Base-by-base conservation (phyloP, 179 eudicot species). In the Dionaea muscipula region DNA sequence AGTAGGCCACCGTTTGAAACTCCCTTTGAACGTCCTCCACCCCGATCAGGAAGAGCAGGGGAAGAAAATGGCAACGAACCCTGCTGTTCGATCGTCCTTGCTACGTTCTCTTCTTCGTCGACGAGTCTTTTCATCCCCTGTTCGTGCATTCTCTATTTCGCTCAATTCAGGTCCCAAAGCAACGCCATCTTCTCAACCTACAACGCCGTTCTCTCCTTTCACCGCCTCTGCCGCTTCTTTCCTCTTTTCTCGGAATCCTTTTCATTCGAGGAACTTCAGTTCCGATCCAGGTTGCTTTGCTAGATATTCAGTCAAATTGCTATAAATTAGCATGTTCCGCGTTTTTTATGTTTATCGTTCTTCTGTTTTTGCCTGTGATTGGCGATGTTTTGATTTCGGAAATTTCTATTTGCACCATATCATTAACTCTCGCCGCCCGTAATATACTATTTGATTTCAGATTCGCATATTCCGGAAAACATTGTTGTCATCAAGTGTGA, bases 401-500 rank as follows among this genome's bases (percentile, higher is more conserved):
- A n/a, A 38, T 26, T 27, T 18, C 3, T 2, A 20, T 13, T 9
- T 25, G 6, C 18, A 24, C 26, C 31, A 0, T 22, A 7, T 54
- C 10, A n/a, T 23, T 24, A n/a, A n/a, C n/a, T n/a, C n/a, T n/a
- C n/a, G n/a, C n/a, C n/a, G n/a, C n/a, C n/a, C n/a, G n/a, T n/a
- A n/a, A n/a, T n/a, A n/a, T n/a, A 37, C 15, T 25, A 16, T 3
- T 28, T 52, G 27, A 27, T 20, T 26, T 26, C 25, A 22, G 46
- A 28, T 60, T 39, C 62, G 67, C 69, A 70, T 47, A 17, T 46
- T 20, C 63, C 72, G 37, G 56, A 72, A 12, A 74, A 74, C 47
- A 61, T 74, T 61, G 70, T 74, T 28, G 16, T 66, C 31, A 64
- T 74, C 22, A 55, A 62, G 47, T 74, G 72, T 21, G 78, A 67